Conservation (phyloP, 1,139 yeast species). For the Arxiozyma bovina region DNA sequence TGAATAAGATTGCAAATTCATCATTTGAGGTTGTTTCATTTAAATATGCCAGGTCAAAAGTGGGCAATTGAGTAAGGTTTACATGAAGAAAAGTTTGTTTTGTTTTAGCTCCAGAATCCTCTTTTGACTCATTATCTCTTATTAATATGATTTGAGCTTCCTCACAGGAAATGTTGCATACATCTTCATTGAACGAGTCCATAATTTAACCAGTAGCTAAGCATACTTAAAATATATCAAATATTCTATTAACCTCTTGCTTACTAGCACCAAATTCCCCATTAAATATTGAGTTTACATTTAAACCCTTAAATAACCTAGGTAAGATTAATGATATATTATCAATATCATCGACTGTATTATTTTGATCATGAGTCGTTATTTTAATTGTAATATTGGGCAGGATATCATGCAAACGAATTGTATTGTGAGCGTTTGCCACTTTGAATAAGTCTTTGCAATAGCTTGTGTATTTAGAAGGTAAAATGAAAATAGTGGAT, state of each 20-base stretch:
- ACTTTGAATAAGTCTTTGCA: constrained; percentile 22
- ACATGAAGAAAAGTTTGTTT: constrained; percentile 31
- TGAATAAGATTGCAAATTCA: constrained; percentile 57
- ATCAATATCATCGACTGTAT: constrained; percentile 16
- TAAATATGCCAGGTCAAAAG: constrained; percentile 44
- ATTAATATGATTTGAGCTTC: constrained; percentile 37
- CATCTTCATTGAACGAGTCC: constrained; percentile 27
- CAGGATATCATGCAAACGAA: constrained; percentile 34
- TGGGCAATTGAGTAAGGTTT: constrained; percentile 65
- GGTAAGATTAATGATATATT: constrained; percentile 43
- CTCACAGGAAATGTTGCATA: constrained; percentile 38
- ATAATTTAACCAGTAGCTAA: constrained; percentile 46
- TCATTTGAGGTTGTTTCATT: constrained; percentile 37
- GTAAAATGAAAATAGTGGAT: constrained; percentile 51
- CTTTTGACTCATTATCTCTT: constrained; percentile 31
- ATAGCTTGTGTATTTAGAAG: constrained; percentile 31
- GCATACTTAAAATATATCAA: constrained; percentile 39
- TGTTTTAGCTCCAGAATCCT: constrained; percentile 15
- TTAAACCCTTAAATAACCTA: constrained; percentile 58
- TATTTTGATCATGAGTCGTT: neutral
- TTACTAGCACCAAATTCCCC: constrained; percentile 49
- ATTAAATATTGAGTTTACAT: constrained; percentile 62
- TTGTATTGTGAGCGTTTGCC: constrained; percentile 23
- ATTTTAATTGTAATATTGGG: constrained; percentile 37
- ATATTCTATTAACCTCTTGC: constrained; percentile 34